These are phyloP conservation scores for Ogataea sp. DNA, from an alignment of 805 yeast genomes.

Conservation along the genomic window DNA sequence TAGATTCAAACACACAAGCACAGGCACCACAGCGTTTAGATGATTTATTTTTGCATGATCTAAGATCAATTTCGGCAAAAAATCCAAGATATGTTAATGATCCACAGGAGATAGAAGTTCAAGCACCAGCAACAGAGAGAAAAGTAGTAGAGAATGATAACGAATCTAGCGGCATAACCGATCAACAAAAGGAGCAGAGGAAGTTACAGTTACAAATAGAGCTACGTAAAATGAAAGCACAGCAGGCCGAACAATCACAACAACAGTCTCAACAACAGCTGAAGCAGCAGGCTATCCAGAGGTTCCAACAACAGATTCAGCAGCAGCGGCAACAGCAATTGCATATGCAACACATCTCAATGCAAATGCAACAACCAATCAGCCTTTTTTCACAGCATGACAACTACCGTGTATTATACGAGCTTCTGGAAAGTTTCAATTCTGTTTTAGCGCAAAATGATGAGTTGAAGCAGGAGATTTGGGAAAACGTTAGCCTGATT, in stretches of 20 bases:
- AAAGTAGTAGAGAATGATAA: too few relatives aligned
- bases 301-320: background rate
- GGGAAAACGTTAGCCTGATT: constrained; percentile 15
- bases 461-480: constrained; percentile 16
- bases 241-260: background rate
- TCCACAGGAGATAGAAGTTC: background rate
- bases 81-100: background rate
- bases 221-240: background rate
- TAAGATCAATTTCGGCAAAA: background rate
- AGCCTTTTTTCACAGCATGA: constrained; percentile 11
- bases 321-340: constrained; percentile 1
- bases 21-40: background rate
- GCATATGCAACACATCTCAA: background rate
- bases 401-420: constrained; percentile 10
- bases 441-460: constrained; percentile 12
- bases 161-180: too few relatives aligned
- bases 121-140: background rate
- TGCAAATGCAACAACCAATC: constrained; percentile 4
- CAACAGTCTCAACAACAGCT: background rate
- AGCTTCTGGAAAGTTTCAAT: constrained; percentile 15
- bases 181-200: background rate
- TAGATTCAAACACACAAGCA: too few relatives aligned
- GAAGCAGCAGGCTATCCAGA: background rate
- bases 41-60: background rate
- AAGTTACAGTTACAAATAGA: too few relatives aligned